phyloP scores from a whole-genome alignment of 805 yeast genomes.

The Sugiyamaella lignohabitans region DNA sequence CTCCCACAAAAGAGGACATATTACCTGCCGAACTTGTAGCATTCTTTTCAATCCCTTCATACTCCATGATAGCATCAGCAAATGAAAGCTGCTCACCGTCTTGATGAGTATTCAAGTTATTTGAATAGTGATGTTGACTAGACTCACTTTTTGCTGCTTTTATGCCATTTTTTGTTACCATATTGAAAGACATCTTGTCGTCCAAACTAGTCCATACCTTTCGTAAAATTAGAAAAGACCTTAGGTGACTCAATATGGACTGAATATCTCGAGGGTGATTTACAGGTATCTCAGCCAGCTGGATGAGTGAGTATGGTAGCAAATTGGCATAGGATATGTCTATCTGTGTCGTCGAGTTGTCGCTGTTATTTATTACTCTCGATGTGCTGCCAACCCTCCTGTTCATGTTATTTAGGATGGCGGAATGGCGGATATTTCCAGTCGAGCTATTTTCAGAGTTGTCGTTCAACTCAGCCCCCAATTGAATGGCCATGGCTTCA shows the following conservation, averaged over 20 bases:
- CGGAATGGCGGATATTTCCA: slow-evolving; percentile 3
- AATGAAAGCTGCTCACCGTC: slow-evolving; percentile 13
- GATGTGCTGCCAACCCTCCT: slow-evolving; percentile 2
- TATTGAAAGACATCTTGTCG: not conserved
- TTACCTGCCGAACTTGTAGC: not conserved
- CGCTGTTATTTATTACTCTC: slow-evolving; percentile 8
- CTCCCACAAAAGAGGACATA: too few species aligned
- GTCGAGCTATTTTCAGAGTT: too few species aligned
- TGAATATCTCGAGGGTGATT: slow-evolving; percentile 27
- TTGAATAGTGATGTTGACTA: too few species aligned
- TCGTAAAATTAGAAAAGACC: slow-evolving; percentile 9
- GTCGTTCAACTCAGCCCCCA: slow-evolving; percentile 10
- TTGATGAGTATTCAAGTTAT: slow-evolving; percentile 2
- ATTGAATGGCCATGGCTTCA: slow-evolving; percentile 11
- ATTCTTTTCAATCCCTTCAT: slow-evolving; percentile 6
- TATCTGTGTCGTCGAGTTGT: slow-evolving; percentile 13
- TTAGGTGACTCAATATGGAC: slow-evolving; percentile 17
- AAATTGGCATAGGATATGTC: slow-evolving; percentile 23
- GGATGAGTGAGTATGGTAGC: slow-evolving; percentile 24
- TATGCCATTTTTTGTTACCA: not conserved
- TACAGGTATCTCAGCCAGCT: slow-evolving; percentile 25
- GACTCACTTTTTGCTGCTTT: slow-evolving; percentile 1
- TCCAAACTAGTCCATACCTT: slow-evolving; percentile 9
- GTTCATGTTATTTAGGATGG: slow-evolving; percentile 11
- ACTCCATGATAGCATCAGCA: slow-evolving; percentile 19